These are phyloP conservation scores for Ophiocordyceps camponoti-leonardi DNA, from an alignment of 2,329 filamentous ascomycete genomes.

Conservation along the genomic window DNA sequence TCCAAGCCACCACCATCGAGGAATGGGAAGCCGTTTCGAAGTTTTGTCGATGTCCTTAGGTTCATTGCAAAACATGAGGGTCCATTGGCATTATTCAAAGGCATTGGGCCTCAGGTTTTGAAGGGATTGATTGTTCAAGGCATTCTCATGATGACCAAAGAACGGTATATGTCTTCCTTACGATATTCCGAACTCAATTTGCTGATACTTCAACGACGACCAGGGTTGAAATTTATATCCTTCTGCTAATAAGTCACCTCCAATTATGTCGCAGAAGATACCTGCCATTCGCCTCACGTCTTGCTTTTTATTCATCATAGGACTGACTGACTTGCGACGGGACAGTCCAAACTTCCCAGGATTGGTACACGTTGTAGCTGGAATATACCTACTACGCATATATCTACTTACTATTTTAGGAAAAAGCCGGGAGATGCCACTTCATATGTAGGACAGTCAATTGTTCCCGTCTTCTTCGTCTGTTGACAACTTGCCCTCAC, in stretches of 20 bases:
- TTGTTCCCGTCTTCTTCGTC: no score
- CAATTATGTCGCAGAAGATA: background rate
- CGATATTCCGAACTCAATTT: no score
- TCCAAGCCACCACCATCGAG: slow-evolving; percentile 75
- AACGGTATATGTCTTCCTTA: slow-evolving; percentile 43
- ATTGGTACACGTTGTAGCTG: no score
- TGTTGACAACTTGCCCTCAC: no score
- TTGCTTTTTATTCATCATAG: background rate
- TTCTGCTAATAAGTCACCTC: background rate
- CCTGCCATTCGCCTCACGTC: background rate
- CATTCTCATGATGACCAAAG: slow-evolving; percentile 98
- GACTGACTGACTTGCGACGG: no score
- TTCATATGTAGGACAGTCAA: no score
- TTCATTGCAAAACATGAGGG: slow-evolving; percentile 90
- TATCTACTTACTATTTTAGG: no score
- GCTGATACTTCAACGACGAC: background rate
- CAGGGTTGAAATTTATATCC: background rate
- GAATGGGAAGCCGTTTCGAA: slow-evolving; percentile 81
- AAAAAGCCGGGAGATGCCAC: no score
- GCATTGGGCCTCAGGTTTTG: slow-evolving; percentile 80
- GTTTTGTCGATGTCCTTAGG: slow-evolving; percentile 83
- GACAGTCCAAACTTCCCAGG: no score
- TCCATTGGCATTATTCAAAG: slow-evolving; percentile 74
- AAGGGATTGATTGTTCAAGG: slow-evolving; percentile 92
- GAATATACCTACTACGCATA: no score